Evolutionary conservation across 306 rosid genomes (phyloP), one percentile per base, ranked within the genome.

Genomic region (Ammopiptanthus mongolicus): DNA sequence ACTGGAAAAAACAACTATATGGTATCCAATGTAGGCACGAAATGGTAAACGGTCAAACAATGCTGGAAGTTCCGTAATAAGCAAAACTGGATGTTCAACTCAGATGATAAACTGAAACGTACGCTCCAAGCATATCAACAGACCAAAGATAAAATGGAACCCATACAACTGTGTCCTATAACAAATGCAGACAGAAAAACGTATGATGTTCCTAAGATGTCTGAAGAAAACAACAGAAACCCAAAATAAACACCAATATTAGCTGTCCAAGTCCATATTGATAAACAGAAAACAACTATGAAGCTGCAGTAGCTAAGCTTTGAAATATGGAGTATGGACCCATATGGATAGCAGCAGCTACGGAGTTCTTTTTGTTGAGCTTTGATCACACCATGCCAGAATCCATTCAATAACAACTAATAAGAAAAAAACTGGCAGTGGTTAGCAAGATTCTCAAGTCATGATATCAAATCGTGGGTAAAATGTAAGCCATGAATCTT

Each of bases 401-500:
- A 50, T 62, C 56, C 56, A 37, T 68, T 53, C 37, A 33, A 31
- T 14, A 23, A 64, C 10, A 9, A 31, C 19, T 34, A 37, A 44
- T 3, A 37, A 39, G 14, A 23, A 36, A 46, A 23, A 48, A 15
- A 65, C 42, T 23, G 53, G 22, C 69, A 34, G 60, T 5, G 17
- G 31, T 28, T 8, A 68, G 8, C 47, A 50, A 55, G 62, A 46
- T 57, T 65, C 75, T 34, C 46, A 46, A 47, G 48, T 67, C 42
- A 17, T 12, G 42, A 47, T 17, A 47, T 28, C 55, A 15, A 15
- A 15, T 6, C 62, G 15, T 44, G 23, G 34, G 37, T 44, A 23
- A 77, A 51, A 69, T 71, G 61, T 18, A 31, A 19, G 15, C 21
- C 68, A 65, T 29, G 50, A 48, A 59, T 46, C 71, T 83, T 81